Evolutionary conservation across 371 early-diverging fungal species (phyloP), one percentile per base, ranked within the genome.

Genomic region (Chytridiales sp.): DNA sequence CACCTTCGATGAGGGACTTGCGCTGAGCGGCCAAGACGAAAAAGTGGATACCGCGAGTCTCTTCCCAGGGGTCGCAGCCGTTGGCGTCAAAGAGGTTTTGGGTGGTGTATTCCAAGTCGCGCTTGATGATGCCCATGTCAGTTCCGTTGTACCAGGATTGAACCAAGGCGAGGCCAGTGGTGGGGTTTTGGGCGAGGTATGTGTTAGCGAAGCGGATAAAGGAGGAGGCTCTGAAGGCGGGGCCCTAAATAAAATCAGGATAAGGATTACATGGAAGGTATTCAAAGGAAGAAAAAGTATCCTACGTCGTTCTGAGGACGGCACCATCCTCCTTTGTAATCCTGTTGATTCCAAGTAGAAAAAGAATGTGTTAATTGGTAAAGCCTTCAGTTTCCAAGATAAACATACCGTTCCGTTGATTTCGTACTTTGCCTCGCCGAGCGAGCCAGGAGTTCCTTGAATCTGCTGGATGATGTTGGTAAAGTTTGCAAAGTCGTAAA

Each of bases 251-350:
- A 38, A 38, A 38, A 38, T 38, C 8, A 38, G 17, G 38, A 17
- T 11, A 17, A 17, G 38, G 17, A 38, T 8, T 11, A 38, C 17
- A 17, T 17, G 17, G 17, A 11, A 38, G 38, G 17, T 8, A 17
- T 11, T 17, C 17, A 17, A 8, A 13, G 36, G 52, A 3, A 51
- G 52, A 6, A 5, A 32, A 11, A 38, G 52, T 3, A 32, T n/a
- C n/a, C n/a, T n/a, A n/a, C 90, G 66, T 92, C 92, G 62, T 85
- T 86, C 66, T 92, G 91, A 27, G 90, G 89, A 36, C 84, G 69
- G 42, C 89, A 87, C 89, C 62, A 66, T 4, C 70, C 59, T 0
- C 72, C 74, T 1, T 63, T 66, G 56, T 86, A 77, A 38, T 36
- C n/a, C n/a, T n/a, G n/a, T n/a, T n/a, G n/a, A n/a, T n/a, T n/a